Conservation (phyloP, 139 green algal genomes). For the Ostreobium quekettii region DNA sequence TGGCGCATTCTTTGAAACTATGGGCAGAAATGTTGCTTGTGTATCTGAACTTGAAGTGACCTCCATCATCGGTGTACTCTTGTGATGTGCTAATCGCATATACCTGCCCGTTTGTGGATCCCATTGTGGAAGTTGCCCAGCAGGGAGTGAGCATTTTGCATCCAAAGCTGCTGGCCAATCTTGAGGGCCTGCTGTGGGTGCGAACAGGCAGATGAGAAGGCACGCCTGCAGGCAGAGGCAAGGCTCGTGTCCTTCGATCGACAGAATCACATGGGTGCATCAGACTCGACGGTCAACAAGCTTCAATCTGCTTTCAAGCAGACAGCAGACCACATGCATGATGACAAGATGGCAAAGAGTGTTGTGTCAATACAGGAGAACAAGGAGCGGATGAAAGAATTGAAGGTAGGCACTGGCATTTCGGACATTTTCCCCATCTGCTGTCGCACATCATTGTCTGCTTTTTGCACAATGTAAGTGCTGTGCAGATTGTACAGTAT, state of each 20-base stretch:
- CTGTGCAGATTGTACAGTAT: too few relatives aligned
- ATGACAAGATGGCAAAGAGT: constrained; percentile 26
- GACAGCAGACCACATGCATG: constrained; percentile 7
- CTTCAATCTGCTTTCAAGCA: constrained; percentile 14
- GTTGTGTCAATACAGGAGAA: constrained; percentile 61
- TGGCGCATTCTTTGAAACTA: too few relatives aligned
- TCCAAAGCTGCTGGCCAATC: too few relatives aligned
- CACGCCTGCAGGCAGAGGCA: constrained; percentile 47
- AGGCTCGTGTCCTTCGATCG: constrained; percentile 76
- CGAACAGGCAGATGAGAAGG: constrained; percentile 43
- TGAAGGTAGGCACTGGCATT: constrained; percentile 34
- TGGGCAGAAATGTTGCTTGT: too few relatives aligned
- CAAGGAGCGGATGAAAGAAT: constrained; percentile 54
- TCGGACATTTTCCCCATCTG: neutral
- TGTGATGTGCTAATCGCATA: too few relatives aligned
- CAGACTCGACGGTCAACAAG: constrained; percentile 24
- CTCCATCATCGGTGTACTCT: too few relatives aligned
- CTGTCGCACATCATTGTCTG: neutral
- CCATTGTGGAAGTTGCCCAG: too few relatives aligned
- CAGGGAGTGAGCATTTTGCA: too few relatives aligned
- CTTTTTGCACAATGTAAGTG: too few relatives aligned
- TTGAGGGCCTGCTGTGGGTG: too few relatives aligned
- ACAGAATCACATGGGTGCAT: constrained; percentile 72
- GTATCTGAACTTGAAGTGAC: too few relatives aligned
- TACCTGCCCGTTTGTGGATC: too few relatives aligned